phyloP scores from a whole-genome alignment of 2,329 filamentous ascomycete genomes.

The Cercospora canescens region DNA sequence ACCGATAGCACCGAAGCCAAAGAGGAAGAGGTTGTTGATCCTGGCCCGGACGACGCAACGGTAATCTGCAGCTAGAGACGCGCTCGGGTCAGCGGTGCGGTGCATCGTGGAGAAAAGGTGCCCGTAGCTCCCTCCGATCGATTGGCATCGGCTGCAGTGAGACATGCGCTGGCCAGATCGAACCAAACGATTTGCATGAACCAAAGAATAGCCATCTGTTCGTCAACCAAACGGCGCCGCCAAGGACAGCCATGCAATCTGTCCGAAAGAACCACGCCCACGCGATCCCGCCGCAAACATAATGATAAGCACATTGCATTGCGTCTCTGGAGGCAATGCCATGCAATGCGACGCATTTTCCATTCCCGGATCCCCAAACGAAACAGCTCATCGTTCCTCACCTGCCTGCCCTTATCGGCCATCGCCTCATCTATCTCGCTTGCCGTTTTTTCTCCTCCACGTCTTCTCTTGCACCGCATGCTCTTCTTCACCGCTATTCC shows the following conservation, averaged over 20 bases:
- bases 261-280: not conserved
- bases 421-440: not conserved
- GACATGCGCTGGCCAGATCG: not conserved
- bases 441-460: not conserved
- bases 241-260: not conserved
- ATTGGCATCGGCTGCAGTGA: not conserved
- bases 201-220: not conserved
- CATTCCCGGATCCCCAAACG: too few relatives aligned
- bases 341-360: not conserved
- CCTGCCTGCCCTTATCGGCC: not conserved
- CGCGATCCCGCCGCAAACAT: too few relatives aligned
- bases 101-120: not conserved
- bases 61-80: not conserved
- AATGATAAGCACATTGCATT: not conserved
- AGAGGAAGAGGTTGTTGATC: not conserved
- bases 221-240: not conserved
- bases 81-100: not conserved
- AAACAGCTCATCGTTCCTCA: not conserved
- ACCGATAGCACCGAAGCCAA: too few relatives aligned
- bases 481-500: not conserved
- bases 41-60: not conserved
- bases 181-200: not conserved
- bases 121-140: not conserved
- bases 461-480: not conserved
- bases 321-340: not conserved